Percentiles rank a stretch among this genome's conserved stretches.
These are phyloP conservation scores for Paspalum vaginatum DNA, from an alignment of 176 grass and related monocot species.

Conservation along the genomic window DNA sequence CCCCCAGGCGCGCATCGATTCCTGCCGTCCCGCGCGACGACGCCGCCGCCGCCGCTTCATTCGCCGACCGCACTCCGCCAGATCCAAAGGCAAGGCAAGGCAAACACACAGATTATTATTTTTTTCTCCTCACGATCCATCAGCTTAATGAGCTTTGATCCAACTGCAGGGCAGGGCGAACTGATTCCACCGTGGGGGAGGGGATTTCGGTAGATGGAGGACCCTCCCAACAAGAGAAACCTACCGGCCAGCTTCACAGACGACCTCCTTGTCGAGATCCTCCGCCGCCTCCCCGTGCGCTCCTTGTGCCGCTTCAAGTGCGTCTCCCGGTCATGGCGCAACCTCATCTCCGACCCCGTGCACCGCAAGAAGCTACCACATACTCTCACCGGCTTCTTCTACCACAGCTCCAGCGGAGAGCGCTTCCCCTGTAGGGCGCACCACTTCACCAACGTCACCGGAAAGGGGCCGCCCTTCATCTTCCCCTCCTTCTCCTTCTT, in stretches of 20 bases:
- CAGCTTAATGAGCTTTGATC: neutral
- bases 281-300: neutral
- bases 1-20: too few relatives aligned
- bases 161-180: too few relatives aligned
- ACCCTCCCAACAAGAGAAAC: too few relatives aligned
- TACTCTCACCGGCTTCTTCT: neutral
- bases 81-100: neutral
- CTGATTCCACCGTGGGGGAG: too few relatives aligned
- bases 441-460: neutral
- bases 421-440: fast-evolving
- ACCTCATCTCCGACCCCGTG: neutral
- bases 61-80: neutral
- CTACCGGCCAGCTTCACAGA: neutral
- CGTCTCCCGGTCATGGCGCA: neutral
- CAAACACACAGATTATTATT: neutral
- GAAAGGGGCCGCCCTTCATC: neutral
- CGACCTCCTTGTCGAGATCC: neutral
- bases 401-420: neutral
- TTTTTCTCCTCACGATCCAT: neutral
- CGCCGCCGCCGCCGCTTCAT: neutral
- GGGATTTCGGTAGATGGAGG: neutral
- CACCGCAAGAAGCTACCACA: neutral
- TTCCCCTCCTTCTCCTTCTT: neutral
- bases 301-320: slow-evolving; percentile 1
- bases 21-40: neutral